phyloP scores from a whole-genome alignment of 805 yeast genomes.

The Lachancea waltii region DNA sequence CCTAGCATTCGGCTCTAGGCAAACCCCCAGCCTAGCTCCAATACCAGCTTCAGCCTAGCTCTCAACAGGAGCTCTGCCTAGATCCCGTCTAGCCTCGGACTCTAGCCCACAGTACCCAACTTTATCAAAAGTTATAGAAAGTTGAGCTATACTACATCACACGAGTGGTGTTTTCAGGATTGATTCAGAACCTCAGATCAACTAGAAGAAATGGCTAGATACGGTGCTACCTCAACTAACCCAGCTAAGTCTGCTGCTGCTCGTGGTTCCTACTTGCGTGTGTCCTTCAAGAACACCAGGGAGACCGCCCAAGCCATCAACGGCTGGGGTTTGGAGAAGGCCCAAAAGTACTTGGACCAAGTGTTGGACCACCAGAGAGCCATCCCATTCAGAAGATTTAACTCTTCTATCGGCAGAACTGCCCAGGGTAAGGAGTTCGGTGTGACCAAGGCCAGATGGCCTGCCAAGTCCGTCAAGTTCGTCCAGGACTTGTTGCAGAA shows the following conservation, averaged over 20 bases:
- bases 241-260: conserved; percentile 99
- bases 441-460: conserved; percentile 99
- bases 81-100: conserved; percentile 2
- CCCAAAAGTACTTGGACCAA: conserved; percentile 91
- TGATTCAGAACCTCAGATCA: conserved; percentile 11
- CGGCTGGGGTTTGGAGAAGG: conserved; percentile 97
- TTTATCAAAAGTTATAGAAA: conserved; percentile 6
- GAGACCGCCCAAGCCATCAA: conserved; percentile 97
- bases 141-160: not conserved
- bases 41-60: too few species aligned
- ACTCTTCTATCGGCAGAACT: conserved; percentile 96
- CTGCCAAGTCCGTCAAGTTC: conserved; percentile 95
- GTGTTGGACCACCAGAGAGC: conserved; percentile 99
- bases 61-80: too few species aligned
- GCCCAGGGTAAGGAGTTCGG: conserved; percentile 99
- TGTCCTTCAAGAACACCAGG: conserved; percentile 99
- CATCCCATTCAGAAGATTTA: conserved; percentile 98
- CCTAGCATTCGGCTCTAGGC: conserved; percentile 1
- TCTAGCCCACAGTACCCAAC: not conserved
- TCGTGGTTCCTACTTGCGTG: conserved; percentile 99
- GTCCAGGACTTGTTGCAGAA: conserved; percentile 90
- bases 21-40: too few species aligned
- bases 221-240: conserved; percentile 98
- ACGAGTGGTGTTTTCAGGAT: not conserved
- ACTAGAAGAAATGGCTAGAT: conserved; percentile 78